phyloP scores from a whole-genome alignment of 2,329 filamentous ascomycete genomes.

The Metarhizium rileyi region DNA sequence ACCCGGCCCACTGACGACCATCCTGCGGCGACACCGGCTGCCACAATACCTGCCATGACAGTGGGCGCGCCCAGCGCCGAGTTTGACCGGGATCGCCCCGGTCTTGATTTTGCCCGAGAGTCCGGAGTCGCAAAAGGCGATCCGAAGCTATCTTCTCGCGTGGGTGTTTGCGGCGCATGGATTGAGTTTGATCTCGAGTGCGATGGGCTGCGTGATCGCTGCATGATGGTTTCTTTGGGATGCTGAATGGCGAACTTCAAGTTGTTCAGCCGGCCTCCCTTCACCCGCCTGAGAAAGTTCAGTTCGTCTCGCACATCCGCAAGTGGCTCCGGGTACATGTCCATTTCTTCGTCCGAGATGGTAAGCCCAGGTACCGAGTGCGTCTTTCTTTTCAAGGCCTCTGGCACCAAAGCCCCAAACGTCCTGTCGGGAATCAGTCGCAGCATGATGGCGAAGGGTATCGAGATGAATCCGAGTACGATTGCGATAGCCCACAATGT shows the following conservation, averaged over 20 bases:
- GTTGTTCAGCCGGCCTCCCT: conserved; percentile 73
- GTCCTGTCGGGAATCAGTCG: conserved; percentile 72
- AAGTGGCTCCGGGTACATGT: conserved; percentile 60
- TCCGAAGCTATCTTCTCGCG: conserved; percentile 42
- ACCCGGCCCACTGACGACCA: conserved; percentile 61
- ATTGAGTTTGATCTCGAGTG: conserved; percentile 56
- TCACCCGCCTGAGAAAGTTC: conserved; percentile 68
- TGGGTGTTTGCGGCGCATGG: conserved; percentile 51
- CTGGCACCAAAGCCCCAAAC: conserved; percentile 41
- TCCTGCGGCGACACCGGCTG: conserved; percentile 63
- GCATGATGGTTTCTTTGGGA: conserved; percentile 59
- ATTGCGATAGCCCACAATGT: conserved; percentile 82
- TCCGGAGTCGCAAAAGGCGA: conserved; percentile 46
- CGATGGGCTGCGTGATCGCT: conserved; percentile 52
- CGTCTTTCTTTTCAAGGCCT: conserved; percentile 40
- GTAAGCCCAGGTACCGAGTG: conserved; percentile 43
- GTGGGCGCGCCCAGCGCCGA: conserved; percentile 65
- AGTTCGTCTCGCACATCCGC: conserved; percentile 72
- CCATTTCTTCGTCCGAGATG: conserved; percentile 58
- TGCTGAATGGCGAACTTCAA: conserved; percentile 71
- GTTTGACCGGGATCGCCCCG: conserved; percentile 54
- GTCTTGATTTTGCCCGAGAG: conserved; percentile 55
- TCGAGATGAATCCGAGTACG: conserved; percentile 71
- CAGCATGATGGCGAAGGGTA: conserved; percentile 73
- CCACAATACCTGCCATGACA: conserved; percentile 77